phyloP scores from a whole-genome alignment of 306 rosid genomes.

The Glycine soja region DNA sequence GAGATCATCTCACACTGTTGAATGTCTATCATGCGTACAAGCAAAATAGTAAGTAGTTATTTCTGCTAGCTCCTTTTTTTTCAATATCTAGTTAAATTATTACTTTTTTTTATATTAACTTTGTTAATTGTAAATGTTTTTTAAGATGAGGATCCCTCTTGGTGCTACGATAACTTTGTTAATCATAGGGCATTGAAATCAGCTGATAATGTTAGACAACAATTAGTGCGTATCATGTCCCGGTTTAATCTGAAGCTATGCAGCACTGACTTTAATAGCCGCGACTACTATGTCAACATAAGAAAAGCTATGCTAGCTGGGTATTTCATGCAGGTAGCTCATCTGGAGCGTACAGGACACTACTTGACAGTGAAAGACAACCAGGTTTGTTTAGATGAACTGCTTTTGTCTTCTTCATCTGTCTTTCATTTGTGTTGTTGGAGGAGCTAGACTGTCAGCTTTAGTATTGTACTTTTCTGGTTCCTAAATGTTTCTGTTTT shows the following conservation, averaged over 20 bases:
- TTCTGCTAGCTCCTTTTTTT: not conserved
- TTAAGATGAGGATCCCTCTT: conserved; percentile 84
- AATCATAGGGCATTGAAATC: conserved; percentile 83
- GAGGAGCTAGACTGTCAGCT: not conserved
- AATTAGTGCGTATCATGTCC: conserved; percentile 82
- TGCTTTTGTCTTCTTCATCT: not conserved
- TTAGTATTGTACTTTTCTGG: not conserved
- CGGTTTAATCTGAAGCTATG: conserved; percentile 84
- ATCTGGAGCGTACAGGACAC: conserved; percentile 90
- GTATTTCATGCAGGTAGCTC: conserved; percentile 97
- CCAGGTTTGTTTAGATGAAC: conserved; percentile 59
- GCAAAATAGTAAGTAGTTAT: conserved; percentile 77
- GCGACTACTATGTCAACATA: conserved; percentile 91
- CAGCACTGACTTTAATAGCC: conserved; percentile 91
- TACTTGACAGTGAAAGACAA: conserved; percentile 94
- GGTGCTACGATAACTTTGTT: conserved; percentile 91
- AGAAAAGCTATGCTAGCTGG: conserved; percentile 97
- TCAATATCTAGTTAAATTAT: not conserved
- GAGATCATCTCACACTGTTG: conserved; percentile 93
- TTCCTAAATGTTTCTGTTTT: conserved; percentile 9
- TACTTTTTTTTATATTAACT: not conserved
- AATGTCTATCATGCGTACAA: conserved; percentile 92
- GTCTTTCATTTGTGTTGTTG: not conserved
- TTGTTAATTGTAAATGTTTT: conserved; percentile 35
- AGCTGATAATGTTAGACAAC: conserved; percentile 94